Percentiles rank a stretch among this genome's conserved stretches.
phyloP scores from a whole-genome alignment of 2,329 filamentous ascomycete species.

The Massarina eburnea region DNA sequence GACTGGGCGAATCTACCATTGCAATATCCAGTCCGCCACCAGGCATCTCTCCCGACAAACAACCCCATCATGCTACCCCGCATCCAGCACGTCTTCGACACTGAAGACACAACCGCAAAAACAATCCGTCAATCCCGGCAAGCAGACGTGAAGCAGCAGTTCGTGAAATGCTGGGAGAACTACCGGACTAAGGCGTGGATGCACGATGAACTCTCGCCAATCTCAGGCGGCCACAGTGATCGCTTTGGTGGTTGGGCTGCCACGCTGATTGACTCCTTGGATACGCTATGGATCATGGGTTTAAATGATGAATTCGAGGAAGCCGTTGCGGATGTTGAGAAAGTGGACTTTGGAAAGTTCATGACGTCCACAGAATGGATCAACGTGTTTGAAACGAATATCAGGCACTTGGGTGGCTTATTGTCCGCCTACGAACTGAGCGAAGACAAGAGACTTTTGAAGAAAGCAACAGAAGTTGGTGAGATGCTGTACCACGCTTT shows the following conservation, averaged over 20 bases:
- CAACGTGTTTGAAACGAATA: slow-evolving; percentile 90
- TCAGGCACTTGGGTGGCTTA: slow-evolving; percentile 84
- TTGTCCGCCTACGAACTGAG: slow-evolving; percentile 85
- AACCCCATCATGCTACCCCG: slow-evolving; percentile 44
- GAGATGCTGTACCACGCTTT: slow-evolving; percentile 79
- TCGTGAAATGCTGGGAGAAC: slow-evolving; percentile 48
- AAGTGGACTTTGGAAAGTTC: slow-evolving; percentile 82
- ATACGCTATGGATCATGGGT: slow-evolving; percentile 87
- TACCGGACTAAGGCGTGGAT: slow-evolving; percentile 52
- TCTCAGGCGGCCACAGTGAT: slow-evolving; percentile 51
- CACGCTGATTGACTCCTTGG: slow-evolving; percentile 64
- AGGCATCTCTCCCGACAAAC: slow-evolving; percentile 52
- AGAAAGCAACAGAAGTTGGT: slow-evolving; percentile 76
- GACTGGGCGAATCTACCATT: no score
- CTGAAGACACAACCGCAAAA: slow-evolving; percentile 24
- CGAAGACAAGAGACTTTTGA: slow-evolving; percentile 68
- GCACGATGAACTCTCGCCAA: slow-evolving; percentile 51
- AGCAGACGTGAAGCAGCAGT: slow-evolving; percentile 45
- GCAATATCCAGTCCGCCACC: no score
- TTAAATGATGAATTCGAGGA: slow-evolving; percentile 77
- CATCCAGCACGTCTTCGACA: slow-evolving; percentile 46
- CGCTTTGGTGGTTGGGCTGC: slow-evolving; percentile 69
- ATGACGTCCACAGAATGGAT: slow-evolving; percentile 67
- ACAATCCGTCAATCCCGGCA: slow-evolving; percentile 38
- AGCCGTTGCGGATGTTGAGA: slow-evolving; percentile 67